Percentiles rank a stretch among this genome's conserved stretches.
phyloP scores from a whole-genome alignment of 129 eudicot species.

The Artemisia argyi region DNA sequence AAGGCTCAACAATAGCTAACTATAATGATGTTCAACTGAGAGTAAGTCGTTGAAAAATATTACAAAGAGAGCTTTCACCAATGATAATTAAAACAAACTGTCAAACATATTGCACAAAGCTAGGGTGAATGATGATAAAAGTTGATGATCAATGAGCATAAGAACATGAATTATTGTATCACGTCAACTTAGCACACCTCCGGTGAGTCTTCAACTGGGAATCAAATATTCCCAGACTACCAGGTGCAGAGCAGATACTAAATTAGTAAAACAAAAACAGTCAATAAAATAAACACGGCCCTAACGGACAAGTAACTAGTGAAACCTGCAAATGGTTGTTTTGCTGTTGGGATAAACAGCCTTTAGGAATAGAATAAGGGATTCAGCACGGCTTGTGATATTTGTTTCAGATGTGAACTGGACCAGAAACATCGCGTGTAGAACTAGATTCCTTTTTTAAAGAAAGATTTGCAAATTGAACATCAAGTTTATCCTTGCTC shows the following conservation, averaged over 20 bases:
- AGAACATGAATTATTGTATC: conserved; percentile 32
- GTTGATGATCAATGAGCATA: conserved; percentile 28
- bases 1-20: background rate
- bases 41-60: background rate
- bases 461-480: conserved; percentile 70
- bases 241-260: conserved; percentile 67
- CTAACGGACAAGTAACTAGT: conserved; percentile 19
- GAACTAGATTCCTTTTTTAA: conserved; percentile 62
- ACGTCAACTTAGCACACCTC: conserved; percentile 59
- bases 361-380: conserved; percentile 19
- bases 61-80: conserved; percentile 14
- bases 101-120: conserved; percentile 25
- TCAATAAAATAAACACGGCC: conserved; percentile 8
- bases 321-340: conserved; percentile 25
- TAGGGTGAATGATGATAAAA: conserved; percentile 15
- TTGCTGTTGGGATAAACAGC: conserved; percentile 31
- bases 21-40: conserved; percentile 10
- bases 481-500: conserved; percentile 79
- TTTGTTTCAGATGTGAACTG: conserved; percentile 58
- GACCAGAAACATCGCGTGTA: conserved; percentile 55
- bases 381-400: conserved; percentile 6
- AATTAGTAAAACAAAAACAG: conserved; percentile 25
- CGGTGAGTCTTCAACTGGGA: conserved; percentile 57
- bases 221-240: conserved; percentile 48
- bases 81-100: conserved; percentile 2